These are phyloP conservation scores for Solanum chmielewskii DNA, from an alignment of 257 asterid genomes.

Conservation along the genomic window DNA sequence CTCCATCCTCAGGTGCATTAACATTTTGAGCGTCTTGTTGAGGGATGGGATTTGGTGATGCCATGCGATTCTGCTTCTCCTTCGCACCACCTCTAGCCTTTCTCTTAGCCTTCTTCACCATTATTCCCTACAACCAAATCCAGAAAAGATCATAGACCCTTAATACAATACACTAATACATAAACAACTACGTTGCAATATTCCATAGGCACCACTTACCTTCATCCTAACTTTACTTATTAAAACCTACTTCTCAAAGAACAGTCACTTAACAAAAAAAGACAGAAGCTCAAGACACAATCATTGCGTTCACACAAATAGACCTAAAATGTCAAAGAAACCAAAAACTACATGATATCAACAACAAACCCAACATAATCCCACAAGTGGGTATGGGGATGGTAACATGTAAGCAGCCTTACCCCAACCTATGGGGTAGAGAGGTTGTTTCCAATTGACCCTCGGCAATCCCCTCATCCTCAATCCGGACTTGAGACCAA, in stretches of 20 bases:
- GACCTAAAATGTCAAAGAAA: not conserved
- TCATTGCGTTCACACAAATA: not conserved
- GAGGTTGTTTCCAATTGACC: not conserved
- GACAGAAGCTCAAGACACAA: not conserved
- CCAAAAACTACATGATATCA: not conserved
- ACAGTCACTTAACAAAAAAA: not conserved
- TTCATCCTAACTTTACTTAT: not conserved
- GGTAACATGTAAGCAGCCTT: not conserved
- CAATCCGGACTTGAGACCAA: not conserved
- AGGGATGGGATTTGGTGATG: conserved; percentile 13
- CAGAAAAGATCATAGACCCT: conserved; percentile 2
- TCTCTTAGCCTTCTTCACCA: conserved; percentile 80
- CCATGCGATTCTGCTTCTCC: conserved; percentile 37
- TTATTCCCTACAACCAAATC: conserved; percentile 33
- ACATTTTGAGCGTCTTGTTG: conserved; percentile 7
- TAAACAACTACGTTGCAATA: not conserved
- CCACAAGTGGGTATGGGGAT: not conserved
- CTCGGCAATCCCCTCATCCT: not conserved
- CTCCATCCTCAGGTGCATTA: conserved; percentile 25
- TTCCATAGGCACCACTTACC: not conserved
- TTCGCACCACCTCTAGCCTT: conserved; percentile 45
- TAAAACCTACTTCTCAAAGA: not conserved
- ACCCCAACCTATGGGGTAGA: not conserved
- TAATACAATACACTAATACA: not conserved
- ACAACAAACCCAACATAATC: no score